phyloP scores from a whole-genome alignment of 768 basidiomycete genomes.

The Phylloporus rhodoxanthus region DNA sequence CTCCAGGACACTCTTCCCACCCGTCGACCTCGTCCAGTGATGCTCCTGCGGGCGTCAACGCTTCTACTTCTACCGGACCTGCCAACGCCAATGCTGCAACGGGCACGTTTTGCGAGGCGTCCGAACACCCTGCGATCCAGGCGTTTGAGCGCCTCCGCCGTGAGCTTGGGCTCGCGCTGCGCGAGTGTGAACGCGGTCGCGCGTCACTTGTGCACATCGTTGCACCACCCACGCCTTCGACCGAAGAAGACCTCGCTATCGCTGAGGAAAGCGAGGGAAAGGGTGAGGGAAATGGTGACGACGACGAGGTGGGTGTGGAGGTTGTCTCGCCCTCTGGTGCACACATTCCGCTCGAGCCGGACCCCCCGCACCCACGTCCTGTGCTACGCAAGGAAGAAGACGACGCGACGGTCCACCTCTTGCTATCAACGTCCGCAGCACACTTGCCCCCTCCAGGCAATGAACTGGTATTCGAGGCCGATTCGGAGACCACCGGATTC shows the following conservation, averaged over 20 bases:
- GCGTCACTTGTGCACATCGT: slow-evolving; percentile 57
- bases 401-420: slow-evolving; percentile 52
- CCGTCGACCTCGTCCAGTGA: slow-evolving; percentile 17
- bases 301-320: not conserved
- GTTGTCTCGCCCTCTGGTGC: not conserved
- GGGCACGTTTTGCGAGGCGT: slow-evolving; percentile 7
- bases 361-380: not conserved
- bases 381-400: slow-evolving; percentile 15
- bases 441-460: slow-evolving; percentile 61
- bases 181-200: slow-evolving; percentile 79
- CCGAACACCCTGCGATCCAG: slow-evolving; percentile 48
- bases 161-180: slow-evolving; percentile 69
- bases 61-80: no score
- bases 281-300: not conserved
- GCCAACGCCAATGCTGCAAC: no score
- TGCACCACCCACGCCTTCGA: slow-evolving; percentile 34
- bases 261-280: not conserved
- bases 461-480: slow-evolving; percentile 82
- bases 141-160: slow-evolving; percentile 72
- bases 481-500: slow-evolving; percentile 37
- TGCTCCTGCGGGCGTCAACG: not conserved
- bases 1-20: slow-evolving; percentile 18
- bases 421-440: slow-evolving; percentile 44
- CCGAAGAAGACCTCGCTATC: slow-evolving; percentile 35
- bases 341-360: not conserved